A percentile compares a stretch with the other conserved stretches of the same genome.
These are phyloP conservation scores for Eucalyptus dawsonii DNA, from an alignment of 345 rosid genomes.

Conservation along the genomic window DNA sequence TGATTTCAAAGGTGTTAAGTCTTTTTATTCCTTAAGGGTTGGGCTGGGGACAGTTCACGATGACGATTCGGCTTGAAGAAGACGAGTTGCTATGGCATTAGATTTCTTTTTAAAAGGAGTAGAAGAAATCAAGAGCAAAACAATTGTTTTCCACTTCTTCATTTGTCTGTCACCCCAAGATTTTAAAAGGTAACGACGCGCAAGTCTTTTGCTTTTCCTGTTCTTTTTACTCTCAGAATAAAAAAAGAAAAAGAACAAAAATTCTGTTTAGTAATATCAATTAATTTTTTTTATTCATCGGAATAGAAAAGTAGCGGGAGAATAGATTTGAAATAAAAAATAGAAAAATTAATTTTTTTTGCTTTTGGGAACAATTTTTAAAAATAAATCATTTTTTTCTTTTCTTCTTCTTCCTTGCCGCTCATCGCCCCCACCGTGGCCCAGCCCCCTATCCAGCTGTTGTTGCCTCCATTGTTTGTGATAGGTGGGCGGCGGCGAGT, in stretches of 20 bases:
- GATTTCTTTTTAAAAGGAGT: neutral
- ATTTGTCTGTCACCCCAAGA: neutral
- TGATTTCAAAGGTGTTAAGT: neutral
- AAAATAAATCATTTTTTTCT: too few species aligned
- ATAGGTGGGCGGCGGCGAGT: fast-evolving
- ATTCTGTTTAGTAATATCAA: too few species aligned
- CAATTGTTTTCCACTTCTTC: neutral
- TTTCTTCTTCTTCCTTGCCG: too few species aligned
- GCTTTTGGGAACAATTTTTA: fast-evolving
- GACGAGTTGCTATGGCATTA: neutral
- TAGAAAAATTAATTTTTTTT: too few species aligned
- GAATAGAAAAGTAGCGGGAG: fast-evolving
- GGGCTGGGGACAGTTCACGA: neutral
- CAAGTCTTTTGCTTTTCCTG: too few species aligned
- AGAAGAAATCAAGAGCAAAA: neutral
- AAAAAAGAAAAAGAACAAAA: fast-evolving
- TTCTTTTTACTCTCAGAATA: too few species aligned
- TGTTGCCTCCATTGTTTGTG: fast-evolving
- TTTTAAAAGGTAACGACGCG: too few species aligned
- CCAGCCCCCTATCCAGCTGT: fast-evolving
- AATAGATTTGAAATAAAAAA: too few species aligned
- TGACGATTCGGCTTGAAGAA: neutral
- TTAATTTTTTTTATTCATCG: too few species aligned
- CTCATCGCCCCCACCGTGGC: fast-evolving
- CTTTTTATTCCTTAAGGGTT: neutral